These are phyloP conservation scores for Pharus latifolius DNA, from an alignment of 176 grass and related monocot species.

Conservation along the genomic window DNA sequence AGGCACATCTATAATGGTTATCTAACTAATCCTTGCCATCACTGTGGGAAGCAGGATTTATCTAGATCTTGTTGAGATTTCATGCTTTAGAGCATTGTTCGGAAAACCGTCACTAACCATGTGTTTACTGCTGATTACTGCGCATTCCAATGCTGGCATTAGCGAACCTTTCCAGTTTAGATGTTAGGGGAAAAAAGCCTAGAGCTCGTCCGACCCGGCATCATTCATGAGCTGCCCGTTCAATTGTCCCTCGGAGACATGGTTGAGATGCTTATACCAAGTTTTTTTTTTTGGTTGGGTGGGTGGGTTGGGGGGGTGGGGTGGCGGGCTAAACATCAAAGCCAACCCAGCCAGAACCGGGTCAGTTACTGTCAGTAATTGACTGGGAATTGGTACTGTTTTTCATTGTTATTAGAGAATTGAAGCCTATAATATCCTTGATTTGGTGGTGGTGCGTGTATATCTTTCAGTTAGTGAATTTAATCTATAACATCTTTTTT, in stretches of 20 bases:
- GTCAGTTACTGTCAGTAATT: background rate
- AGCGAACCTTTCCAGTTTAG: background rate
- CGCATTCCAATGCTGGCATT: background rate
- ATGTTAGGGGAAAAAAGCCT: too few species aligned
- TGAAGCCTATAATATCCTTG: background rate
- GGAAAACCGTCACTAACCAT: too few species aligned
- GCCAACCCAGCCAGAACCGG: background rate
- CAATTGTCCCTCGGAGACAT: too few species aligned
- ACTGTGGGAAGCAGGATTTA: background rate
- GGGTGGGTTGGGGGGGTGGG: too few species aligned
- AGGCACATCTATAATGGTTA: too few species aligned
- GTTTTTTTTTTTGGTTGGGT: too few species aligned
- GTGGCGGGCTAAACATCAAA: background rate
- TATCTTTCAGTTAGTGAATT: conserved; percentile 24
- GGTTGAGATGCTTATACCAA: too few species aligned
- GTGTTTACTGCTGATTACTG: too few species aligned
- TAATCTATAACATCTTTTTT: background rate
- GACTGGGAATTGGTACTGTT: background rate
- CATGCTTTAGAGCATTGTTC: background rate
- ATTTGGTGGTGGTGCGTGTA: conserved; percentile 3
- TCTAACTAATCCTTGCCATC: background rate
- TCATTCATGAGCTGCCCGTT: too few species aligned
- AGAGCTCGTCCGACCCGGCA: too few species aligned
- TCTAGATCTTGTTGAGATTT: background rate
- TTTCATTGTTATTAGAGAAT: too few species aligned